These are phyloP conservation scores for Cutaneotrichosporon mucoides DNA, from an alignment of 1,284 basidiomycete genomes.

Conservation along the genomic window DNA sequence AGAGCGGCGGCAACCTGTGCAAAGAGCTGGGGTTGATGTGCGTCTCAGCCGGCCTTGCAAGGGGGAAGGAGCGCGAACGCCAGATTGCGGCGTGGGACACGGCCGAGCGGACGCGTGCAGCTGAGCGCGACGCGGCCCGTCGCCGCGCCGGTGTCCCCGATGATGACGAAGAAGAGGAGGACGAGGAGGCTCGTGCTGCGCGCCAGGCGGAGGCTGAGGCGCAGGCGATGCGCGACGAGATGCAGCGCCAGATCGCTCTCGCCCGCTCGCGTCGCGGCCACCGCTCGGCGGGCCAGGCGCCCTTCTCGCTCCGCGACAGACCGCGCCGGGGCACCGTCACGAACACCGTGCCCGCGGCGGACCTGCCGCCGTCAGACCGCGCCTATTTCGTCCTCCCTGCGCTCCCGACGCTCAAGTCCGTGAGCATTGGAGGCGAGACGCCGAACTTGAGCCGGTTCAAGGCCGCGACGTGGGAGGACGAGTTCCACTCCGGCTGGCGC, in stretches of 20 bases:
- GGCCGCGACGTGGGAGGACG: slow-evolving; percentile 40
- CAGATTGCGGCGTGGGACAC: slow-evolving; percentile 43
- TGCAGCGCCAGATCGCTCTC: slow-evolving; percentile 29
- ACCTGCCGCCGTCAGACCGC: slow-evolving; percentile 34
- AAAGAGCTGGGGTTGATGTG: slow-evolving; percentile 39
- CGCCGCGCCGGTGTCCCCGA: slow-evolving; percentile 1
- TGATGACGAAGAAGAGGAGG: slow-evolving; percentile 16
- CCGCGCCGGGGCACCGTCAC: slow-evolving; percentile 14
- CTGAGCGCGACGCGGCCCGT: slow-evolving; percentile 17
- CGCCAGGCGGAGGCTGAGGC: slow-evolving; percentile 16
- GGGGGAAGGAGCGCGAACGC: slow-evolving; percentile 46
- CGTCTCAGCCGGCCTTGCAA: slow-evolving; percentile 38
- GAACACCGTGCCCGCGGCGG: slow-evolving; percentile 15
- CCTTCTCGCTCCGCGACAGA: slow-evolving; percentile 45
- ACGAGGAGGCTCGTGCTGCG: slow-evolving; percentile 16
- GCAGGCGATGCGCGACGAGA: slow-evolving; percentile 24
- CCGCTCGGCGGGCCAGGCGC: slow-evolving; percentile 43
- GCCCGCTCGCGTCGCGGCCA: slow-evolving; percentile 40
- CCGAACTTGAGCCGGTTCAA: slow-evolving; percentile 28
- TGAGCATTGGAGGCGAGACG: slow-evolving; percentile 48
- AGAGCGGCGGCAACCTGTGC: slow-evolving; percentile 41
- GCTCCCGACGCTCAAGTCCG: slow-evolving; percentile 39
- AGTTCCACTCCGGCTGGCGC: slow-evolving; percentile 47
- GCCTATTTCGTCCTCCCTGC: slow-evolving; percentile 47
- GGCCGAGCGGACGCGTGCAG: slow-evolving; percentile 31